Percentiles rank a stretch among this genome's conserved stretches.
Evolutionary conservation across 2,329 filamentous ascomycete species (phyloP).

Genomic region (Neospermospora avenae): DNA sequence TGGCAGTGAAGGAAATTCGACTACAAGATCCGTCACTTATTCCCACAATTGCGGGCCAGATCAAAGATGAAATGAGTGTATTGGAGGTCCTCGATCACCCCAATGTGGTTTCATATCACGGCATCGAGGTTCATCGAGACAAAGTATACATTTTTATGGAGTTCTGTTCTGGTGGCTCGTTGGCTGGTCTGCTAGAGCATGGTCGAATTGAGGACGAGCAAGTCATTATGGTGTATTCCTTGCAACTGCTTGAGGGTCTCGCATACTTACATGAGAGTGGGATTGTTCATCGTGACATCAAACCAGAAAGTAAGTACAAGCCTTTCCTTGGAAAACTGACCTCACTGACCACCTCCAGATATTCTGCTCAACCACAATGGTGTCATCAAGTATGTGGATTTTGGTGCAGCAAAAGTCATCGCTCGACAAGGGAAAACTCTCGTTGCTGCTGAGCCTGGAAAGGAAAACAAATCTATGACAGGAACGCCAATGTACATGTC

Average conservation of each 20-base stretch:
- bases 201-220: conserved; percentile 97
- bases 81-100: conserved; percentile 94
- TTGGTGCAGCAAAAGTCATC: conserved; percentile 95
- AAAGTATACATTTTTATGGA: conserved; percentile 99
- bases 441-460: conserved; percentile 52
- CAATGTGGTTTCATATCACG: conserved; percentile 96
- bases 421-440: conserved; percentile 89
- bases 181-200: conserved; percentile 87
- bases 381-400: conserved; percentile 98
- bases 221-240: conserved; percentile 92
- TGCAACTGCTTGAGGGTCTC: conserved; percentile 91
- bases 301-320: conserved; percentile 81
- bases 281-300: conserved; percentile 96
- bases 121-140: conserved; percentile 96
- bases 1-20: conserved; percentile 98
- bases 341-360: conserved; percentile 48
- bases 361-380: conserved; percentile 96
- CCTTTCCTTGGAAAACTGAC: not conserved
- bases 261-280: conserved; percentile 88
- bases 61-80: conserved; percentile 95
- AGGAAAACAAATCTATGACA: conserved; percentile 86
- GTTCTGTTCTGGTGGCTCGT: conserved; percentile 91
- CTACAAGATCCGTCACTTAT: conserved; percentile 96
- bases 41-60: conserved; percentile 88
- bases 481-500: conserved; percentile 99